These are phyloP conservation scores for Retiboletus flavoniger DNA, from an alignment of 1,284 basidiomycete genomes.

Conservation along the genomic window DNA sequence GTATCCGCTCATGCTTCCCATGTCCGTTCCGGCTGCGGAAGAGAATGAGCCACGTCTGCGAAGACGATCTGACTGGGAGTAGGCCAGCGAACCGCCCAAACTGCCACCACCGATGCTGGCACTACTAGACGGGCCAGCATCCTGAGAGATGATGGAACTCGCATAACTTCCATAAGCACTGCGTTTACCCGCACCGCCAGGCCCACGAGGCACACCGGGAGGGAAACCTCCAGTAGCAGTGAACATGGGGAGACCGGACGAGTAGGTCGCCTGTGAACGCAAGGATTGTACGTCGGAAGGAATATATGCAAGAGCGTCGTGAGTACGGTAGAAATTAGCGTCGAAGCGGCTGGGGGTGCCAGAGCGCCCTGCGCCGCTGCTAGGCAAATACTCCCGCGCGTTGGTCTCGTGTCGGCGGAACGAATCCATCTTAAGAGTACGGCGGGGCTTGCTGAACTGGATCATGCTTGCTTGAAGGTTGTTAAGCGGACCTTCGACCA, in stretches of 20 bases:
- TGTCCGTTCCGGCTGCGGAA: constrained; percentile 70
- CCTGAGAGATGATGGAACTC: constrained; percentile 88
- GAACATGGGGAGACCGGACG: constrained; percentile 86
- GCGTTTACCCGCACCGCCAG: constrained; percentile 57
- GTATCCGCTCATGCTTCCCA: constrained; percentile 73
- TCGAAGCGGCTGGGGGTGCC: constrained; percentile 92
- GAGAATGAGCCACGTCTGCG: constrained; percentile 70
- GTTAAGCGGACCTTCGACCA: constrained; percentile 95
- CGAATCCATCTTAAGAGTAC: constrained; percentile 84
- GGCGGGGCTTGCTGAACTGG: constrained; percentile 94
- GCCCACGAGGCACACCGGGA: constrained; percentile 56
- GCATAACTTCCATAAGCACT: constrained; percentile 83
- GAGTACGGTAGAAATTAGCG: constrained; percentile 90
- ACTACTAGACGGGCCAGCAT: constrained; percentile 61
- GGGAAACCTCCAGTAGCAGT: constrained; percentile 68
- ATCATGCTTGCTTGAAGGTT: constrained; percentile 99
- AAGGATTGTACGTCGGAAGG: constrained; percentile 93
- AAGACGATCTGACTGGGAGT: constrained; percentile 77
- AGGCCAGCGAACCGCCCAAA: constrained; percentile 54
- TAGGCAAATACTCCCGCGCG: constrained; percentile 66
- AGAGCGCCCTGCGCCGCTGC: constrained; percentile 47
- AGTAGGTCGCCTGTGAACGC: constrained; percentile 91
- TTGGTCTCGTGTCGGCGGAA: constrained; percentile 88
- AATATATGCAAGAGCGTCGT: constrained; percentile 92
- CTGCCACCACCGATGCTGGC: constrained; percentile 50